These are phyloP conservation scores for Lentinula novae-zelandiae DNA, from an alignment of 1,284 basidiomycete species.

Conservation along the genomic window DNA sequence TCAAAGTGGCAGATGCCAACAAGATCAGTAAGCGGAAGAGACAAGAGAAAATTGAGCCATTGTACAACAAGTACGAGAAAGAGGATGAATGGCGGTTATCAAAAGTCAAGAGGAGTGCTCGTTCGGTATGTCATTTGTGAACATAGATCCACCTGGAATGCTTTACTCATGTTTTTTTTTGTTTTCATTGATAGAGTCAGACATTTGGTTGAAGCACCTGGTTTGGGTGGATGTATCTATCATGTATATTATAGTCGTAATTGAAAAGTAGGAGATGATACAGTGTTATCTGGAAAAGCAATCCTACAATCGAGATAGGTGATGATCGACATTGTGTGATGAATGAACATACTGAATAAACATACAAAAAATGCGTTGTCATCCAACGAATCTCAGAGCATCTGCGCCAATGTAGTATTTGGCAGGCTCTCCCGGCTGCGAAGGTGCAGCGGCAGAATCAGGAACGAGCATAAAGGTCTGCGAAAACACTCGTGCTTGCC, in stretches of 20 bases:
- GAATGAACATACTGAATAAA: constrained; percentile 15
- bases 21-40: constrained; percentile 97
- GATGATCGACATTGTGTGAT: no score
- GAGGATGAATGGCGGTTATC: constrained; percentile 89
- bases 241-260: constrained; percentile 13
- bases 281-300: constrained; percentile 8
- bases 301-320: background rate
- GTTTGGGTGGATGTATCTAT: constrained; percentile 2
- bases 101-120: constrained; percentile 82
- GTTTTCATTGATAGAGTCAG: constrained; percentile 53
- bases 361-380: constrained; percentile 1
- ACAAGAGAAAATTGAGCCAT: constrained; percentile 95
- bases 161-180: constrained; percentile 17
- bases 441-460: constrained; percentile 59
- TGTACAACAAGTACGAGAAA: constrained; percentile 88
- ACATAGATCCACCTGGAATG: constrained; percentile 16
- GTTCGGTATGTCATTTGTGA: constrained; percentile 55
- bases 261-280: background rate
- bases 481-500: constrained; percentile 77
- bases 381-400: constrained; percentile 75
- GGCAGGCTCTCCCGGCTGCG: constrained; percentile 63
- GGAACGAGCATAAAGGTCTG: constrained; percentile 84
- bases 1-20: constrained; percentile 93
- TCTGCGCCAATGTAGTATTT: constrained; percentile 80
- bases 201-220: constrained; percentile 59